Evolutionary conservation across 1,284 basidiomycete species (phyloP).

Genomic region (Cutaneotrichosporon sp.): DNA sequence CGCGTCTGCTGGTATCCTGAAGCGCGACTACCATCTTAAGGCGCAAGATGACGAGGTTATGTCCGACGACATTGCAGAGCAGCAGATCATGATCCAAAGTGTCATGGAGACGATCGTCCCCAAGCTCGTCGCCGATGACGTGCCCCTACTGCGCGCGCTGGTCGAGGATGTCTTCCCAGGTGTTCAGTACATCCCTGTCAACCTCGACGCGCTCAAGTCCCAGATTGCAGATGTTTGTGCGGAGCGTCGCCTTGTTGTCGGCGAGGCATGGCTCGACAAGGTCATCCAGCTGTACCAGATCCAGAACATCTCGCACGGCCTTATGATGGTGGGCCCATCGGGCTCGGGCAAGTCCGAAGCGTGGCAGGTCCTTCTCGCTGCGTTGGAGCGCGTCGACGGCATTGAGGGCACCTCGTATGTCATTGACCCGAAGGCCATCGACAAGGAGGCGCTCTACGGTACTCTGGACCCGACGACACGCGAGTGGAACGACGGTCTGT

Average conservation of each 20-base stretch:
- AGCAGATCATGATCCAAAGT: conserved; percentile 97
- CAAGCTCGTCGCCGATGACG: conserved; percentile 96
- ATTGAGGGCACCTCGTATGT: conserved; percentile 91
- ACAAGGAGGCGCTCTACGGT: conserved; percentile 97
- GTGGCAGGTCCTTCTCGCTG: conserved; percentile 89
- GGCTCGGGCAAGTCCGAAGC: conserved; percentile 97
- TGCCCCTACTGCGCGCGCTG: conserved; percentile 88
- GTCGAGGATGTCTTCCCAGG: conserved; percentile 98
- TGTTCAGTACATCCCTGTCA: conserved; percentile 83
- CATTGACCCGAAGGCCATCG: conserved; percentile 98
- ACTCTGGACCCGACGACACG: conserved; percentile 95
- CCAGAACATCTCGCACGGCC: conserved; percentile 97
- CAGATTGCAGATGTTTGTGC: conserved; percentile 84
- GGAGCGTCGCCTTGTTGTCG: conserved; percentile 78
- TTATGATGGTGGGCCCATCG: conserved; percentile 99
- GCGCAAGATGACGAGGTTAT: conserved; percentile 34
- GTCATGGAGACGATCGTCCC: conserved; percentile 99
- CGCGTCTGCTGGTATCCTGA: conserved; percentile 94
- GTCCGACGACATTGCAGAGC: conserved; percentile 72
- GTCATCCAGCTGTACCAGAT: conserved; percentile 98
- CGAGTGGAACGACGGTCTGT: conserved; percentile 99
- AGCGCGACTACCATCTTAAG: conserved; percentile 74
- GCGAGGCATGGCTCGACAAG: conserved; percentile 91
- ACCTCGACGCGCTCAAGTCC: conserved; percentile 77
- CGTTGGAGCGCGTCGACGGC: conserved; percentile 87